Base-by-base conservation (phyloP, 2,329 filamentous ascomycete species). In the Fusarium sp. region DNA sequence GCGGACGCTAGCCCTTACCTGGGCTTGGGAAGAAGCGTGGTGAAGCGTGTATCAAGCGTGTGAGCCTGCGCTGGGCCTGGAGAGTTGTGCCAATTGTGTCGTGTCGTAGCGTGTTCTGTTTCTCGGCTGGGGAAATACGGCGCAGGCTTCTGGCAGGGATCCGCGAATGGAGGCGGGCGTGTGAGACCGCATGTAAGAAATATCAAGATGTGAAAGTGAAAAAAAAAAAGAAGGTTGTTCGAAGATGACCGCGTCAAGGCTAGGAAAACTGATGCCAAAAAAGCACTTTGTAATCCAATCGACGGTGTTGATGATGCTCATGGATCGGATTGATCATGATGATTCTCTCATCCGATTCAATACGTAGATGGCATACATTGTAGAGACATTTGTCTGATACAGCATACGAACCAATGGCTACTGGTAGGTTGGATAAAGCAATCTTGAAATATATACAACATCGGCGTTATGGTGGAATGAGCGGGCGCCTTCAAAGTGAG, bases 91-190 rank as follows among this genome's bases (percentile, higher is more conserved):
- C 71, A 73, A 70, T 69, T 73, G 63, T 73, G 71, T 72, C 69
- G 71, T 72, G 69, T 73, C 69, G 69, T 71, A 72, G 71, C 71
- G 71, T 72, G 70, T 70, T 72, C 70, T 72, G 70, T 70, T 63
- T 68, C 68, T 72, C 63, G 62, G 66, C 66, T 72, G 67, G 56
- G 65, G 66, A 66, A 65, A 71, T 69, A 67, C 65, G 61, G 67
- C 67, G 46, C 58, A 57, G 66, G 62, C 63, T 51, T 66, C 46
- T 62, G 62, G 63, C 70, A 73, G 69, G 71, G 71, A 73, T 73
- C 71, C 69, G 66, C 70, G 70, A 54, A 59, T 62, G 67, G 54
- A 66, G 54, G 49, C n/a, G 65, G 65, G 65, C 65, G 65, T 68
- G 65, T 69, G 60, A 68, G 65, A 66, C 59, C 11, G 50, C 40